Evolutionary conservation across 2,329 filamentous ascomycete genomes (phyloP).

Genomic region (Colletotrichum eremochloae): DNA sequence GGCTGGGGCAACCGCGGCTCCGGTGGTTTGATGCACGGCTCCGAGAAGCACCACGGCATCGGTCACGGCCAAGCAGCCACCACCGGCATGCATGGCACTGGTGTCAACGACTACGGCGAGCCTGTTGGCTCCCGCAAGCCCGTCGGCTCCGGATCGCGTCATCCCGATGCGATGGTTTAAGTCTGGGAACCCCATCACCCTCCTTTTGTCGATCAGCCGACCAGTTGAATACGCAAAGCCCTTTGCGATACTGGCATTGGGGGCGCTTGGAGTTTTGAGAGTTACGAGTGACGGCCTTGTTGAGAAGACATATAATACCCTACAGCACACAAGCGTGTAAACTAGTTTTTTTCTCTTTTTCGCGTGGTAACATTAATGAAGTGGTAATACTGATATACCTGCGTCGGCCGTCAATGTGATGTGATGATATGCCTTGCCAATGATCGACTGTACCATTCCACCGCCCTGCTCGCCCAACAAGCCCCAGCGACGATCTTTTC

Average conservation of each 20-base stretch:
- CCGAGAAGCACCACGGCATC: conserved; percentile 43
- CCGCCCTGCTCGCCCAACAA: too few species aligned
- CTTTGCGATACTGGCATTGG: neutral
- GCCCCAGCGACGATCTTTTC: too few species aligned
- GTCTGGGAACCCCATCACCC: too few species aligned
- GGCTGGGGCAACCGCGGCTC: conserved; percentile 65
- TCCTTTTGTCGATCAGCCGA: neutral
- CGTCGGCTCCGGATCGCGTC: conserved; percentile 28
- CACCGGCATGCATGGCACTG: conserved; percentile 16
- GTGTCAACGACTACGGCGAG: conserved; percentile 12
- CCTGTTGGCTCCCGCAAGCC: conserved; percentile 31
- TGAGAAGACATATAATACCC: conserved; percentile 19
- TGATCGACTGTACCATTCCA: neutral
- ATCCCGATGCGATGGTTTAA: conserved; percentile 35
- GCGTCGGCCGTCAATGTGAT: too few species aligned
- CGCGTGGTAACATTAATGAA: neutral
- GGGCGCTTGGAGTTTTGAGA: conserved; percentile 8
- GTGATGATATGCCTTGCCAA: neutral
- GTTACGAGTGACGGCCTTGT: conserved; percentile 15
- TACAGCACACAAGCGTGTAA: neutral
- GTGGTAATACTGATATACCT: neutral
- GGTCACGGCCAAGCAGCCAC: conserved; percentile 10
- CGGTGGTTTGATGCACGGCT: conserved; percentile 39
- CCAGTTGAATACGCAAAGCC: neutral
- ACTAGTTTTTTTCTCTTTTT: neutral